Conservation (phyloP, 208 protist genomes). For the Strigomonas culicis region DNA sequence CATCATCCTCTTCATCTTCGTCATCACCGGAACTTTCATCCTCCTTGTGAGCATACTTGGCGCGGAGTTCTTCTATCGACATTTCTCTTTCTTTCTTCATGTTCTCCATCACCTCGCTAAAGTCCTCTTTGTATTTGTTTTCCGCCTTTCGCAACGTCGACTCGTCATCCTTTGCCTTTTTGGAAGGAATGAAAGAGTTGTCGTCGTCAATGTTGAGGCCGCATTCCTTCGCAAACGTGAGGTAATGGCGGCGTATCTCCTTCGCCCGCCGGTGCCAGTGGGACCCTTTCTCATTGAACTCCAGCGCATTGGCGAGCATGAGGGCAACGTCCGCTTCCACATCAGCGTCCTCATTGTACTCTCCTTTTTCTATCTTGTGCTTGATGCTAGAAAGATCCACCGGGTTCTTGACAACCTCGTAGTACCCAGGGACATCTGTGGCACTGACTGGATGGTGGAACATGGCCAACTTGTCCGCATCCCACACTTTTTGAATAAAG, state of each 20-base stretch:
- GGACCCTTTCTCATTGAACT: slow-evolving; percentile 77
- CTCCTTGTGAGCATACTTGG: slow-evolving; percentile 45
- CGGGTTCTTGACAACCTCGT: slow-evolving; percentile 50
- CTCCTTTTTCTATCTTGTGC: slow-evolving; percentile 48
- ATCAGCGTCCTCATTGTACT: slow-evolving; percentile 60
- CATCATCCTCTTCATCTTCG: slow-evolving; percentile 30
- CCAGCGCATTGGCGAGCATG: slow-evolving; percentile 86
- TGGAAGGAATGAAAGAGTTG: slow-evolving; percentile 70
- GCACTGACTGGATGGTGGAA: slow-evolving; percentile 84
- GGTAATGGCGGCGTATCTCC: slow-evolving; percentile 51
- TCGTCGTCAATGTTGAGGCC: slow-evolving; percentile 65
- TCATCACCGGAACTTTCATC: slow-evolving; percentile 25
- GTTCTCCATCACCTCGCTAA: slow-evolving; percentile 59
- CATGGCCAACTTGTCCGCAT: slow-evolving; percentile 75
- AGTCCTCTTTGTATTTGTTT: slow-evolving; percentile 50
- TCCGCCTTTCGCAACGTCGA: slow-evolving; percentile 73
- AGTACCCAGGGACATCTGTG: slow-evolving; percentile 76
- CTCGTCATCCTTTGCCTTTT: slow-evolving; percentile 73
- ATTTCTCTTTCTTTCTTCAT: slow-evolving; percentile 82
- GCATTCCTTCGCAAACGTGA: slow-evolving; percentile 34
- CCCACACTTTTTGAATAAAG: slow-evolving; percentile 71
- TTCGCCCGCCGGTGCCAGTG: slow-evolving; percentile 61
- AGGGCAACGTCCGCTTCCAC: slow-evolving; percentile 77
- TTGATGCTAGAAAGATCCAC: slow-evolving; percentile 84
- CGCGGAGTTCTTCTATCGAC: slow-evolving; percentile 70